Percentiles rank a stretch among this genome's conserved stretches.
Conservation (phyloP, 345 rosid genomes). For the Punica granatum region DNA sequence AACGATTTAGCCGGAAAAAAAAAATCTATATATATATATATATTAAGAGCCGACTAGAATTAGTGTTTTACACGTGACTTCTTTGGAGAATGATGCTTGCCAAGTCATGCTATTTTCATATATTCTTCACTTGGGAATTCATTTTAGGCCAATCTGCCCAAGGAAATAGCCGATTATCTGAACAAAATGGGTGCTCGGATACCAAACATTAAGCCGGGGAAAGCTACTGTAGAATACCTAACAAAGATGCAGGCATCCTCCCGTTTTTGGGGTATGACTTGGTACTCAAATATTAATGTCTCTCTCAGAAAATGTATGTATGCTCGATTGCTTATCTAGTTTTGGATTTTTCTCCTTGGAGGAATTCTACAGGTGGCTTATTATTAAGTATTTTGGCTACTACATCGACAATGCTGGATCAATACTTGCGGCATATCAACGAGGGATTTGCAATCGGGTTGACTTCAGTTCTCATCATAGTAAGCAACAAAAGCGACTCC, state of each 20-base stretch:
- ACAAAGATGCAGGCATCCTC: slow-evolving; percentile 88
- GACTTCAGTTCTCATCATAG: slow-evolving; percentile 83
- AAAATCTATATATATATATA: too few species aligned
- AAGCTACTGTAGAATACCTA: slow-evolving; percentile 80
- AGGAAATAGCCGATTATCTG: slow-evolving; percentile 91
- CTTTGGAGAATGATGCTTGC: background rate
- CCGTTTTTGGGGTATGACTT: slow-evolving; percentile 81
- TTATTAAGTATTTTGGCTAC: slow-evolving; percentile 83
- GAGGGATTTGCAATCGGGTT: slow-evolving; percentile 82
- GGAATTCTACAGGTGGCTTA: slow-evolving; percentile 56
- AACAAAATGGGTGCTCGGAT: slow-evolving; percentile 99
- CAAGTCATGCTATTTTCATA: background rate
- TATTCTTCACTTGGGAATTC: background rate
- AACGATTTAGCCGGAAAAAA: background rate
- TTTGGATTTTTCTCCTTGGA: slow-evolving; percentile 1
- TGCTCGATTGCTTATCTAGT: slow-evolving; percentile 1
- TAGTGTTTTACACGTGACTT: background rate
- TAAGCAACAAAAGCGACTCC: slow-evolving; percentile 23
- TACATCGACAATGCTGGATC: slow-evolving; percentile 74
- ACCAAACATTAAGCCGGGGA: slow-evolving; percentile 90
- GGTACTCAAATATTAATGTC: background rate
- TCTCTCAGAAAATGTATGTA: background rate
- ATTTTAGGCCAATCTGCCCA: slow-evolving; percentile 85
- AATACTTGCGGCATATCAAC: slow-evolving; percentile 66
- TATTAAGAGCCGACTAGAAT: background rate